Base-by-base conservation (phyloP, 1,139 yeast genomes). In the Starmera stellimalicola region DNA sequence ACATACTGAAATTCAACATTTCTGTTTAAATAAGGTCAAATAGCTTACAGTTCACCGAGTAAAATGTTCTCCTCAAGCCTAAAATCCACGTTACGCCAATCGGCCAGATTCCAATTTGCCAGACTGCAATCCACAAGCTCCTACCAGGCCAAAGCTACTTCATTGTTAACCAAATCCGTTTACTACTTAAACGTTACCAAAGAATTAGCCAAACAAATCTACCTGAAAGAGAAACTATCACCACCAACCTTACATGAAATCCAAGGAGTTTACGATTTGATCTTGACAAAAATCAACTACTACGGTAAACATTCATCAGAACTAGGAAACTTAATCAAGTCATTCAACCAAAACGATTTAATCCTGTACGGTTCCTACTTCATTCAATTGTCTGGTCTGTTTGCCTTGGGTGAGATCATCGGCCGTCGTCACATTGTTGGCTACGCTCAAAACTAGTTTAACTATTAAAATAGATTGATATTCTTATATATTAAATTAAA, bases 381-480 rank as follows among this genome's bases (percentile, higher is more conserved):
- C 48, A 66, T 87, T 48, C 98, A 91, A 63, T 65, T 91, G 42
- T 68, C 84, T 47, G 99, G 96, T 43, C 73, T 87, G 61, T 91
- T 87, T 64, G 78, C 96, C 20, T 69, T 91, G 34, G 99, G 99
- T 57, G 98, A 91, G 71, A 77, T 88, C 49, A 73, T 91, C 55
- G 99, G 99, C 55, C 87, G 98, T 73, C 83, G 98, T 72, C 69
- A 80, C 55, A 52, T 87, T 42, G 79, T 84, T 54, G 95, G 95
- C 48, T 87, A 87, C 72, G 83, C 84, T 54, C 36, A 40, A 22
- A n/a, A 22, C 12, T 22, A 22, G 25, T n/a, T 22, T 8, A 19
- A 25, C 8, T 8, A n/a, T 3, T 9, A 12, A 12, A 6, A 25
- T 5, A 25, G 8, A 25, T 16, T 16, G 17, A 14, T 26, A 18